These are phyloP conservation scores for Amoebophrya sp. DNA, from an alignment of 169 alveolate species.

Conservation along the genomic window DNA sequence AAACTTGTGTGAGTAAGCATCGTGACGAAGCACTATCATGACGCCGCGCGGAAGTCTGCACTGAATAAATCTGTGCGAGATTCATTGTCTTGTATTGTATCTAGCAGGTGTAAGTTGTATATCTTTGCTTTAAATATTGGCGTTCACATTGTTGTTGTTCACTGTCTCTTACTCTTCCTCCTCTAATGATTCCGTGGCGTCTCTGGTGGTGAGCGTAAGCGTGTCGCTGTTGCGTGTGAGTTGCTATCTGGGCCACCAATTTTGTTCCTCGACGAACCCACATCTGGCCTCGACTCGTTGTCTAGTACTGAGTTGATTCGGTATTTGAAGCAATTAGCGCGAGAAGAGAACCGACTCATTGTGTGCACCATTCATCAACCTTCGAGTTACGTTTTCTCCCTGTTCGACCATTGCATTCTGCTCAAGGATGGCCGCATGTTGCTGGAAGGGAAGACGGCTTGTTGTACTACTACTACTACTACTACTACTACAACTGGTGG, in stretches of 20 bases:
- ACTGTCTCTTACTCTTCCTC: no score
- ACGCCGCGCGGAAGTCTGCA: no score
- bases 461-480: no score
- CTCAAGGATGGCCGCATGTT: neutral
- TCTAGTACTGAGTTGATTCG: neutral
- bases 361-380: conserved; percentile 32
- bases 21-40: no score
- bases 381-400: neutral
- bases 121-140: no score
- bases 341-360: neutral
- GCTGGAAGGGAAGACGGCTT: neutral
- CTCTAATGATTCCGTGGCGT: neutral
- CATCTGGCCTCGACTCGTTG: conserved; percentile 35
- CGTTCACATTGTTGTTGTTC: no score
- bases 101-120: no score
- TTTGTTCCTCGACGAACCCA: conserved; percentile 34
- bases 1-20: no score
- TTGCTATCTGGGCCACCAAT: neutral
- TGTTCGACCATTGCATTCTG: conserved; percentile 7
- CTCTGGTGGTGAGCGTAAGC: conserved; percentile 30
- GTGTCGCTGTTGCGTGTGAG: conserved; percentile 12
- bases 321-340: conserved; percentile 25
- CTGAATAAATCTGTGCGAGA: no score
- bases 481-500: no score
- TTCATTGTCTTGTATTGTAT: no score